Conservation (phyloP, 495 filamentous ascomycete species). For the Achaetomiella virescens region DNA sequence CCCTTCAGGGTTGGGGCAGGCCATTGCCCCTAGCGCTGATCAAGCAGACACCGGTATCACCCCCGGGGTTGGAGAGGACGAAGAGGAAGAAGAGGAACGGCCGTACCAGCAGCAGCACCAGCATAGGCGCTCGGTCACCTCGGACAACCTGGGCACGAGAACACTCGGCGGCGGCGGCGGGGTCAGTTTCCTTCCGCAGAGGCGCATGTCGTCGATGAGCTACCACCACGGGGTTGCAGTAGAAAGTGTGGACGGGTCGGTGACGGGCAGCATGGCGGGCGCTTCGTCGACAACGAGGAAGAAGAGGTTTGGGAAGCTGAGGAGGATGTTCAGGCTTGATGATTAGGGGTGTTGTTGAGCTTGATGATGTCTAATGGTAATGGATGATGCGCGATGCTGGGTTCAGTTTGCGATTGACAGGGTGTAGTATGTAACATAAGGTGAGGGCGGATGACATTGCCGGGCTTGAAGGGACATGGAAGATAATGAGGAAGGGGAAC, state of each 20-base stretch:
- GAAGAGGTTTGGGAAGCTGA: conserved; percentile 53
- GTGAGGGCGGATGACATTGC: no score
- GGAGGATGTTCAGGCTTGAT: conserved; percentile 51
- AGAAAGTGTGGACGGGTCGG: conserved; percentile 17
- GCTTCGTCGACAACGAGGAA: conserved; percentile 44
- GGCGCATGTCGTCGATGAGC: conserved; percentile 18
- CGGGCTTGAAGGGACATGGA: no score
- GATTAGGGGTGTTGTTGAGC: conserved; percentile 26
- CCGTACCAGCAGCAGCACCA: neutral
- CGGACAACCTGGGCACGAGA: conserved; percentile 29
- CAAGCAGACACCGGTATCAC: no score
- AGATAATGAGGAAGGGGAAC: no score
- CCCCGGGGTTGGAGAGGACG: no score
- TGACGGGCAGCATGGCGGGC: conserved; percentile 20
- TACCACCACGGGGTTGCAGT: neutral
- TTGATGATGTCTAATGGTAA: neutral
- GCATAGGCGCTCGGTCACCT: conserved; percentile 8
- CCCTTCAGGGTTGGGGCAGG: neutral
- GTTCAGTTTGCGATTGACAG: no score
- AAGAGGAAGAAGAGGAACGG: neutral
- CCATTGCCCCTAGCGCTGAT: no score
- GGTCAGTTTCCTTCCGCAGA: neutral
- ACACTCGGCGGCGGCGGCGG: conserved; percentile 18
- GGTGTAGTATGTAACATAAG: no score
- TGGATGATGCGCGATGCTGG: neutral